Percentiles rank a stretch among this genome's conserved stretches.
These are phyloP conservation scores for Penicillium samsonianum DNA, from an alignment of 495 filamentous ascomycete genomes.

Conservation along the genomic window DNA sequence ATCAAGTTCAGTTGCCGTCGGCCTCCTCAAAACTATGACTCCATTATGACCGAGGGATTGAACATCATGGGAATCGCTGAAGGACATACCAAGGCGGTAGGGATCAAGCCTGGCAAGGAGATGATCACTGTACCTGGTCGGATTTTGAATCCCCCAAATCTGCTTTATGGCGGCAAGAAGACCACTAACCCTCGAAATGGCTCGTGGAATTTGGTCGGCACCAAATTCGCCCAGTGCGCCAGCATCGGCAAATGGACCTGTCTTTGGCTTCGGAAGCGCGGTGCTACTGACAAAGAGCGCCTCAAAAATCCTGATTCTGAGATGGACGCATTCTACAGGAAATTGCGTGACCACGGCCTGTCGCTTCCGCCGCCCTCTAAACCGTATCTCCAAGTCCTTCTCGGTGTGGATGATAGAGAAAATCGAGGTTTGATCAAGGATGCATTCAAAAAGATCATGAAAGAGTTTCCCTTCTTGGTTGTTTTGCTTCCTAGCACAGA, in stretches of 20 bases:
- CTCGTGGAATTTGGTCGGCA: constrained; percentile 22
- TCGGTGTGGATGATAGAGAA: not conserved
- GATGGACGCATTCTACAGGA: not conserved
- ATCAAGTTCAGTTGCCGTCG: constrained; percentile 63
- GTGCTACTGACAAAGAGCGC: not conserved
- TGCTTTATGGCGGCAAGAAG: constrained; percentile 16
- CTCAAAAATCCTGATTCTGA: not conserved
- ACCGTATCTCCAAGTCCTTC: not conserved
- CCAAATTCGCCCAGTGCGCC: constrained; percentile 11
- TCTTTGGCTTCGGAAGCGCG: constrained; percentile 2
- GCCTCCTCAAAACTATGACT: constrained; percentile 61
- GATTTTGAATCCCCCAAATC: constrained; percentile 15
- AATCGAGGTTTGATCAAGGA: not conserved
- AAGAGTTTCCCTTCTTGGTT: constrained; percentile 38
- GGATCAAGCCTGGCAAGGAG: constrained; percentile 1
- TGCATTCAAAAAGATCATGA: not conserved
- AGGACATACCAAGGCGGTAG: not conserved
- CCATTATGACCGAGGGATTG: constrained; percentile 56
- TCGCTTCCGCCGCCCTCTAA: not conserved
- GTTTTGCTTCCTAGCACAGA: constrained; percentile 55
- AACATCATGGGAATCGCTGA: constrained; percentile 46
- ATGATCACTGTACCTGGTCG: constrained; percentile 27
- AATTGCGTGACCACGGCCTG: not conserved
- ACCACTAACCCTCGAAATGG: constrained; percentile 6
- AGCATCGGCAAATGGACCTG: constrained; percentile 7